A percentile compares a stretch with the other conserved stretches of the same genome.
These are phyloP conservation scores for Ilex aquifolium DNA, from an alignment of 257 asterid genomes.

Conservation along the genomic window DNA sequence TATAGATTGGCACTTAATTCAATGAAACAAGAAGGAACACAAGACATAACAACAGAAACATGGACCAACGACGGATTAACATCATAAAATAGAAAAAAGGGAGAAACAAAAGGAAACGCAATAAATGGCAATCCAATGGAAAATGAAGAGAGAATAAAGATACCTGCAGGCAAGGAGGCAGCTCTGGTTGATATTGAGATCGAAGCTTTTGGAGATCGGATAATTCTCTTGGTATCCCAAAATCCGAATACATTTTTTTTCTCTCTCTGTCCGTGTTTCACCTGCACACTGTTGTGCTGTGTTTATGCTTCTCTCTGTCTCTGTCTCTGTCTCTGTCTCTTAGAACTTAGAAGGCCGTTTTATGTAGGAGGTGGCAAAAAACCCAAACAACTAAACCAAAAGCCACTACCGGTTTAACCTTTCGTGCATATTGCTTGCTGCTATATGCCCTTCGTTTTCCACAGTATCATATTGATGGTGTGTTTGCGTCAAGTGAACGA, in stretches of 20 bases:
- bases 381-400: no score
- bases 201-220: conserved; percentile 87
- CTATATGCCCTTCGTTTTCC: no score
- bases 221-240: conserved; percentile 66
- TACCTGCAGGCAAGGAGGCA: conserved; percentile 98
- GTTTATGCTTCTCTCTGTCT: no score
- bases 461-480: no score
- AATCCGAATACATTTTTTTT: conserved; percentile 72
- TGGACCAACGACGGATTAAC: background rate
- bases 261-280: conserved; percentile 2
- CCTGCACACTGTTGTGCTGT: background rate
- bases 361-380: no score
- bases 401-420: no score
- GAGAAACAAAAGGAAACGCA: background rate
- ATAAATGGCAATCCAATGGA: background rate
- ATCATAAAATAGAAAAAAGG: background rate
- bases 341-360: no score
- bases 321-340: no score
- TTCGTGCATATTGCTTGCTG: no score
- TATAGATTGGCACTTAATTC: background rate
- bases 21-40: background rate
- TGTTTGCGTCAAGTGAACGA: no score
- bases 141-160: background rate
- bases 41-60: conserved; percentile 2
- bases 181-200: conserved; percentile 61